Evolutionary conservation across 106 monocot species (phyloP).

Genomic region (Phalaenopsis aphrodite): DNA sequence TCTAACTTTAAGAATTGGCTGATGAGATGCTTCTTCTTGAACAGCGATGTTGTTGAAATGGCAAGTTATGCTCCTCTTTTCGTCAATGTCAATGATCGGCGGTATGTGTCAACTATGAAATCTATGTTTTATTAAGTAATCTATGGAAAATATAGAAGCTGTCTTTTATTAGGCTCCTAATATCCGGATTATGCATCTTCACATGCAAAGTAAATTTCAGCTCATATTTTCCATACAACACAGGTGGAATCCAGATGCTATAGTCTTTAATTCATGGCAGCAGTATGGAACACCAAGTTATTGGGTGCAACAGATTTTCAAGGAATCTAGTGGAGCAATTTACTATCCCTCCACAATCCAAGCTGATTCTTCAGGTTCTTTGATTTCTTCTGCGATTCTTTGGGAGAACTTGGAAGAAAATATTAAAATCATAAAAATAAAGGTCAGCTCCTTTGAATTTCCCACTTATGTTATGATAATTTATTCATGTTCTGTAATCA

Average conservation of each 20-base stretch:
- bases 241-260: slow-evolving; percentile 92
- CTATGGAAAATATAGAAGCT: neutral
- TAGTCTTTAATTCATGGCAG: slow-evolving; percentile 89
- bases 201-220: neutral
- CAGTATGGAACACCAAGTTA: slow-evolving; percentile 95
- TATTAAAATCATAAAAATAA: slow-evolving; percentile 54
- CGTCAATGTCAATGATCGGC: slow-evolving; percentile 82
- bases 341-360: slow-evolving; percentile 37
- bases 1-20: neutral
- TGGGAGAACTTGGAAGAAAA: slow-evolving; percentile 40
- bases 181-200: neutral
- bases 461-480: neutral
- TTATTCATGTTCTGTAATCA: neutral
- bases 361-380: slow-evolving; percentile 31
- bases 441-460: slow-evolving; percentile 30
- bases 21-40: slow-evolving; percentile 10
- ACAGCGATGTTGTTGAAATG: slow-evolving; percentile 87
- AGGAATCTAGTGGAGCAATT: slow-evolving; percentile 77
- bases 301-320: slow-evolving; percentile 89
- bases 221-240: neutral
- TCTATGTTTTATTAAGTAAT: neutral
- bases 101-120: slow-evolving; percentile 18
- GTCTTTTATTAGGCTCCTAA: neutral
- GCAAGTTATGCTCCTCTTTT: slow-evolving; percentile 98
- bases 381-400: slow-evolving; percentile 70